A percentile compares a stretch with the other conserved stretches of the same genome.
These are phyloP conservation scores for Monosporascus sp. DNA, from an alignment of 2,329 filamentous ascomycete genomes.

Conservation along the genomic window DNA sequence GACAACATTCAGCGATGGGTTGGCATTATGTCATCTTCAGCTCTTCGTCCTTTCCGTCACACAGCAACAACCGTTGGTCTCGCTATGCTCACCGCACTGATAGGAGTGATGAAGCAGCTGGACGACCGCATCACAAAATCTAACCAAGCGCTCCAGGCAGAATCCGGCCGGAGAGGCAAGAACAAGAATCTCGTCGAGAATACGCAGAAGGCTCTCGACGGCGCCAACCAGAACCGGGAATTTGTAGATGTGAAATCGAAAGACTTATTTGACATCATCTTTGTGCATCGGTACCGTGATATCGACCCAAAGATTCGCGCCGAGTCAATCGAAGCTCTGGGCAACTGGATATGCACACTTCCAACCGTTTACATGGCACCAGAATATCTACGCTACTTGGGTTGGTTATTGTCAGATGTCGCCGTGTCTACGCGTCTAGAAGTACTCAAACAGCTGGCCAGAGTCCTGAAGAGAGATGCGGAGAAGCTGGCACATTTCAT, in stretches of 20 bases:
- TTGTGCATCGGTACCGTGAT: constrained; percentile 92
- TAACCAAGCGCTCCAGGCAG: constrained; percentile 72
- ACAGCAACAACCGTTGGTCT: constrained; percentile 84
- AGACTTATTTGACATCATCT: constrained; percentile 87
- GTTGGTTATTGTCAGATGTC: constrained; percentile 89
- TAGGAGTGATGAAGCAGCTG: constrained; percentile 65
- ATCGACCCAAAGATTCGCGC: constrained; percentile 83
- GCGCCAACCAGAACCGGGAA: constrained; percentile 65
- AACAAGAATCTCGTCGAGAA: constrained; percentile 75
- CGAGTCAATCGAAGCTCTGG: constrained; percentile 82
- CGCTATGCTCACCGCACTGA: constrained; percentile 72
- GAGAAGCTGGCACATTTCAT: constrained; percentile 88
- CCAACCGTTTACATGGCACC: constrained; percentile 88
- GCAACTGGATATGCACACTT: constrained; percentile 80
- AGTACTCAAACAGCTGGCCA: constrained; percentile 75
- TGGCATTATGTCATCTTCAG: constrained; percentile 82
- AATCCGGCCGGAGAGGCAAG: constrained; percentile 63
- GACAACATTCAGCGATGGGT: constrained; percentile 91
- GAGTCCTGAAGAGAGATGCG: constrained; percentile 73
- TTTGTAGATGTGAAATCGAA: constrained; percentile 67
- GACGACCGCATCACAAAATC: constrained; percentile 68
- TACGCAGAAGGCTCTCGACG: constrained; percentile 65
- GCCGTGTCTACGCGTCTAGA: constrained; percentile 72
- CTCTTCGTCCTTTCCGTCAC: constrained; percentile 85
- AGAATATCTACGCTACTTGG: constrained; percentile 84